Evolutionary conservation across 2,329 filamentous ascomycete species (phyloP).

Genomic region (Colletotrichum costaricense): DNA sequence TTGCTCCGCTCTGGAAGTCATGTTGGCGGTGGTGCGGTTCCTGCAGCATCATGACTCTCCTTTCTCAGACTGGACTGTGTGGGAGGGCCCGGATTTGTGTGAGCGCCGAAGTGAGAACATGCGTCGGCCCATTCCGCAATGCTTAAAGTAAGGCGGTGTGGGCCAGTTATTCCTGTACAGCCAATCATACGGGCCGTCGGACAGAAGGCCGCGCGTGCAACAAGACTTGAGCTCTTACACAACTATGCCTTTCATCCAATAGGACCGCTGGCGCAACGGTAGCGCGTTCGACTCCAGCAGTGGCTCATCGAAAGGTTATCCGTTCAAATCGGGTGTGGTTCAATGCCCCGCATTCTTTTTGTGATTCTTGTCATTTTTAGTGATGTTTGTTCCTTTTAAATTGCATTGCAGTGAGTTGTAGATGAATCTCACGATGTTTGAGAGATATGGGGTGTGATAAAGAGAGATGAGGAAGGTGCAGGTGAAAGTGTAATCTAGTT

Average conservation of each 20-base stretch:
- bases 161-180: accelerated
- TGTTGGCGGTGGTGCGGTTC: constrained; percentile 17
- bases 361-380: not conserved
- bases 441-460: too few species aligned
- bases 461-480: not conserved
- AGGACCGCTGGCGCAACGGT: constrained; percentile 33
- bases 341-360: not conserved
- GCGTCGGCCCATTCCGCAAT: constrained; percentile 11
- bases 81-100: not conserved
- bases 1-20: constrained; percentile 29
- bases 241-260: not conserved
- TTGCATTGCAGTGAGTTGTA: not conserved
- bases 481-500: too few species aligned
- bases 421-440: not conserved
- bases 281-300: constrained; percentile 35
- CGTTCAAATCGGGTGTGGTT: constrained; percentile 34
- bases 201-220: not conserved
- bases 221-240: accelerated
- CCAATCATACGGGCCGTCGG: not conserved
- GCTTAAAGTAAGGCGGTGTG: not conserved
- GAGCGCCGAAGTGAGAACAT: not conserved
- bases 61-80: not conserved
- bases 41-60: constrained; percentile 25
- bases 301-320: constrained; percentile 34
- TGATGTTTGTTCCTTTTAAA: not conserved